Evolutionary conservation across 345 rosid species (phyloP), one percentile per base, ranked within the genome.

Genomic region (Ceriops zippeliana): DNA sequence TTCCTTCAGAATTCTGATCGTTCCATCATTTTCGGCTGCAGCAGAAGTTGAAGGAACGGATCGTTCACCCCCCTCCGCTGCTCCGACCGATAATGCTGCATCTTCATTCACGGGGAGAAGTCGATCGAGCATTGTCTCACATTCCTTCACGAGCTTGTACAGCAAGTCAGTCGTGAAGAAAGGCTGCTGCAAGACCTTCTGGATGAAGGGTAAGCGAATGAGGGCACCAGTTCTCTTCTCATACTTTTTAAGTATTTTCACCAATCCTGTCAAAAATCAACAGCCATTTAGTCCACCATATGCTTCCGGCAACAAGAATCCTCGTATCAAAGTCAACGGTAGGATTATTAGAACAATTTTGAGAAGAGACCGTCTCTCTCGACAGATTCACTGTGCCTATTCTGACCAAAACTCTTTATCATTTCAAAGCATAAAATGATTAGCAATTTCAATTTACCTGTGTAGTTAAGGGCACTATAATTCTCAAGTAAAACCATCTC

Each of bases 401-500:
- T 42, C 47, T 2, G 4, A 13, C 49, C 16, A 42, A 13, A 3
- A 42, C 16, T 42, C 16, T 42, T 42, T 3, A 42, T 42, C 49
- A 42, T 42, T 16, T 13, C 15, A 42, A 3, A 42, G 5, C 19
- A 42, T 13, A 11, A 11, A 13, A 3, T 42, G 49, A 13, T 42
- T 42, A 2, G 0, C 1, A 42, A 42, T 42, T 1, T 42, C 49
- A 42, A 42, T 5, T 42, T 70, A 93, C 98, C 97, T 76, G 97
- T 95, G 63, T 90, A 91, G 83, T 95, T 91, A 54, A 95, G 96
- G 74, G 97, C 97, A 73, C 99, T 95, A 38, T 95, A 95, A 69
- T 91, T 95, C 85, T 89, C 93, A 80, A 91, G 78, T 68, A 95
- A 58, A 57, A 95, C 92, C 97, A 95, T 95, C 83, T 95, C 99